Evolutionary conservation across 805 yeast genomes (phyloP).

Genomic region (Yarrowia sp.): DNA sequence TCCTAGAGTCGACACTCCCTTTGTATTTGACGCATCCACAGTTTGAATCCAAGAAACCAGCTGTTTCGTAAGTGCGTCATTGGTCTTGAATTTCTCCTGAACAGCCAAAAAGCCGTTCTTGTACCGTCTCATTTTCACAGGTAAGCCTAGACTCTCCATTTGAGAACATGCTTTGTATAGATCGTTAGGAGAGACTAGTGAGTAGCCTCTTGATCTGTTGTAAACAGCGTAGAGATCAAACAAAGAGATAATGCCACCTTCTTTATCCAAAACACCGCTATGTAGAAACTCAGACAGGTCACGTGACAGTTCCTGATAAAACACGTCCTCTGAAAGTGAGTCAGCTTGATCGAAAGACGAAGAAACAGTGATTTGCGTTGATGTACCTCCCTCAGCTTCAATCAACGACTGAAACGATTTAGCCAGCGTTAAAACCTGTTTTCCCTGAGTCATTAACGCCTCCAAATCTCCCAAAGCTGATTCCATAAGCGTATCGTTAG

Average conservation of each 20-base stretch:
- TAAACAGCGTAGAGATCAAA: conserved; percentile 63
- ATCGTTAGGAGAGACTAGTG: conserved; percentile 68
- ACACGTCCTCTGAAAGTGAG: conserved; percentile 36
- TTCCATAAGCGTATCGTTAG: conserved; percentile 60
- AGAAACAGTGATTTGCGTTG: background rate
- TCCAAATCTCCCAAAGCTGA: conserved; percentile 75
- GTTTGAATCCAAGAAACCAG: conserved; percentile 36
- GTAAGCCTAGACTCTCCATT: conserved; percentile 58
- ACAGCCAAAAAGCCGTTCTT: conserved; percentile 45
- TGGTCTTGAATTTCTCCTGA: conserved; percentile 42
- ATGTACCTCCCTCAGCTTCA: conserved; percentile 16
- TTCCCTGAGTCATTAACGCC: conserved; percentile 72
- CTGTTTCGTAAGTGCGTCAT: conserved; percentile 42
- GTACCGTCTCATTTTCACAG: conserved; percentile 48
- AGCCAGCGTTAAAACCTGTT: conserved; percentile 62
- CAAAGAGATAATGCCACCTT: conserved; percentile 60
- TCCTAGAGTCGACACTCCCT: conserved; percentile 43
- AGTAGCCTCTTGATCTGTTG: conserved; percentile 63
- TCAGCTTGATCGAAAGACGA: background rate
- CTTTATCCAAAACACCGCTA: conserved; percentile 46
- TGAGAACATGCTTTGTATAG: conserved; percentile 58
- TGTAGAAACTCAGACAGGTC: conserved; percentile 72
- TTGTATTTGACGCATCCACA: conserved; percentile 34
- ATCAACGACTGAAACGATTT: conserved; percentile 37
- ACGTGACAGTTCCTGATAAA: conserved; percentile 62